These are phyloP conservation scores for Lactifluus volemus DNA, from an alignment of 768 basidiomycete genomes.

Conservation along the genomic window DNA sequence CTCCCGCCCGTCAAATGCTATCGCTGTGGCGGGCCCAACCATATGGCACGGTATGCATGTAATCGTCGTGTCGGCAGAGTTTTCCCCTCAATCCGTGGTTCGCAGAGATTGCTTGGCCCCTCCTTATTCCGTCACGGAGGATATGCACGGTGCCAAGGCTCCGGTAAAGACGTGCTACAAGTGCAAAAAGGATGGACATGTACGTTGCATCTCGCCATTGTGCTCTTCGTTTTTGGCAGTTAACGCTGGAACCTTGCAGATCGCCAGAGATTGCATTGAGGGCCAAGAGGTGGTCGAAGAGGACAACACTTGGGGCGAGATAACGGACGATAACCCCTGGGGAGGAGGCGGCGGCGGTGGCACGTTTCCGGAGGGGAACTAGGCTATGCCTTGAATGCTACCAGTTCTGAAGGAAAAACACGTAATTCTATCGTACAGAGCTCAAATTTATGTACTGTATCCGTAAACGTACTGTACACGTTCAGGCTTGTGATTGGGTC, in stretches of 20 bases:
- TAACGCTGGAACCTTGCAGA: constrained; percentile 17
- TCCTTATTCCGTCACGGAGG: constrained; percentile 43
- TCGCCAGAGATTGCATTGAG: constrained; percentile 30
- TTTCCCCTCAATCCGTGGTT: neutral
- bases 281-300: constrained; percentile 20
- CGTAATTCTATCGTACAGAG: constrained; percentile 1
- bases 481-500: too few relatives aligned
- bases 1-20: constrained; percentile 83
- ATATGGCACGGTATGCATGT: constrained; percentile 58
- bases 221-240: neutral
- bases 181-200: constrained; percentile 83
- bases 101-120: constrained; percentile 75
- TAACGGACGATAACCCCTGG: too few relatives aligned
- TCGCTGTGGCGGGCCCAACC: constrained; percentile 83
- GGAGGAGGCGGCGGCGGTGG: neutral
- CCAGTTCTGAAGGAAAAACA: neutral
- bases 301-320: constrained; percentile 6
- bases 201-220: constrained; percentile 33
- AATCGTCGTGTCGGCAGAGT: too few relatives aligned
- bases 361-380: neutral
- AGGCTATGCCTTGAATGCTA: neutral
- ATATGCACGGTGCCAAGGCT: constrained; percentile 33
- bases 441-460: neutral
- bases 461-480: too few relatives aligned
- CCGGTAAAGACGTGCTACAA: constrained; percentile 82